These are phyloP conservation scores for Fusarium illudens DNA, from an alignment of 2,329 filamentous ascomycete species.

Conservation along the genomic window DNA sequence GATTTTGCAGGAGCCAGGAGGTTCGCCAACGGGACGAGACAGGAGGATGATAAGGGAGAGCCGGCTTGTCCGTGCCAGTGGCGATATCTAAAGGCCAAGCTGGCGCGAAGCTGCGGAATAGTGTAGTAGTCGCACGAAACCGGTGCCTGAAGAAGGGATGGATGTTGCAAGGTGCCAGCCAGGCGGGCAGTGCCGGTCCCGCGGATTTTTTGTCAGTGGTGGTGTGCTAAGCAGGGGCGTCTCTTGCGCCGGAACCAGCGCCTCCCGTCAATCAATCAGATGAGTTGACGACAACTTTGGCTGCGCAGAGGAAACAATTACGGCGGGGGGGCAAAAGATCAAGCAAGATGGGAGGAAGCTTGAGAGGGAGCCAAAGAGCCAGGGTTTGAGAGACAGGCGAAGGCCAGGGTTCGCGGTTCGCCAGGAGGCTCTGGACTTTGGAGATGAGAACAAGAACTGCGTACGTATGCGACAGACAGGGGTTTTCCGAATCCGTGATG, in stretches of 20 bases:
- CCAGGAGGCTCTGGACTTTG: slow-evolving; percentile 1
- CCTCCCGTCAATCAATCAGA: slow-evolving; percentile 1
- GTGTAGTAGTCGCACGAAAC: slow-evolving; percentile 5
- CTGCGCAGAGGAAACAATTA: not conserved
- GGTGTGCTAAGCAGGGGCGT: slow-evolving; percentile 9
- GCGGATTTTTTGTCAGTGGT: not conserved
- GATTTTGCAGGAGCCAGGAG: not conserved
- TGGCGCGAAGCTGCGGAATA: not conserved
- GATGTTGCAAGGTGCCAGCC: slow-evolving; percentile 2
- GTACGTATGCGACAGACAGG: slow-evolving; percentile 9
- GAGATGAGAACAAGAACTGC: slow-evolving; percentile 5
- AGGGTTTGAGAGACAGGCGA: not conserved
- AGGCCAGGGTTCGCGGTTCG: not conserved
- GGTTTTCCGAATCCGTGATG: slow-evolving; percentile 1
- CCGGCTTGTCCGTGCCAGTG: not conserved
- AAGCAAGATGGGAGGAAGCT: not conserved
- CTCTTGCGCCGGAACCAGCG: slow-evolving; percentile 3
- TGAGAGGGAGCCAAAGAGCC: slow-evolving; percentile 6
- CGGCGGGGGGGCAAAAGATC: not conserved
- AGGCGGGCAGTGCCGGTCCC: not conserved
- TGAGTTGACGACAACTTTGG: slow-evolving; percentile 1
- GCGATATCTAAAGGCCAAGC: slow-evolving; percentile 13
- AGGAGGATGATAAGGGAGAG: not conserved
- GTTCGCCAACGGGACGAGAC: not conserved
- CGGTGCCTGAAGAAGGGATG: slow-evolving; percentile 1